A percentile compares a stretch with the other conserved stretches of the same genome.
phyloP scores from a whole-genome alignment of 1,284 basidiomycete species.

The Laetiporus sulphureus region DNA sequence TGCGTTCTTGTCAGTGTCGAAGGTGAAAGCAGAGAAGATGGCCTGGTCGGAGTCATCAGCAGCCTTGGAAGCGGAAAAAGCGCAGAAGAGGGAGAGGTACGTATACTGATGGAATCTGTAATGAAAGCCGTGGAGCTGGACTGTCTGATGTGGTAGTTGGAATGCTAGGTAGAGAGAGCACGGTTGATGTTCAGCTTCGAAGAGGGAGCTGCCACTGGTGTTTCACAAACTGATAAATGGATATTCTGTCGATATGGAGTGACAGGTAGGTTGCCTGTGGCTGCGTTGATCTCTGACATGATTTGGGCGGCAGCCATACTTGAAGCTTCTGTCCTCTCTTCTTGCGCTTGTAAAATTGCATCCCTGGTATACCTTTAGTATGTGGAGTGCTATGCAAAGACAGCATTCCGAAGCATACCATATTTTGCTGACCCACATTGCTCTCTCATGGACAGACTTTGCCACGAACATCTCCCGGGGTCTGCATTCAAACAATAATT shows the following conservation, averaged over 20 bases:
- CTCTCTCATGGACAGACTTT: constrained; percentile 51
- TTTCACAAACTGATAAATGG: too few relatives aligned
- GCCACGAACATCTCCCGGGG: constrained; percentile 55
- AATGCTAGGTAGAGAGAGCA: constrained; percentile 27
- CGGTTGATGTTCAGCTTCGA: constrained; percentile 14
- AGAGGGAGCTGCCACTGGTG: too few relatives aligned
- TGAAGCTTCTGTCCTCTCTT: constrained; percentile 8
- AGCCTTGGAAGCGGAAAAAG: constrained; percentile 16
- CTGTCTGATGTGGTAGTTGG: constrained; percentile 12
- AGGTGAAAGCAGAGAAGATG: constrained; percentile 7
- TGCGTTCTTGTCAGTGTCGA: constrained; percentile 23
- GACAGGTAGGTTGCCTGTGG: too few relatives aligned
- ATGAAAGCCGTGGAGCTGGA: constrained; percentile 11
- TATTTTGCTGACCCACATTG: constrained; percentile 63
- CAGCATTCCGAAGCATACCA: constrained; percentile 58
- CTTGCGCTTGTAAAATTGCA: constrained; percentile 40
- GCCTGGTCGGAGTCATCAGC: constrained; percentile 11
- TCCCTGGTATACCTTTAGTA: too few relatives aligned
- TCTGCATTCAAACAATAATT: constrained; percentile 49
- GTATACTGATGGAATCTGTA: constrained; percentile 12
- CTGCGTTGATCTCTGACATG: not conserved
- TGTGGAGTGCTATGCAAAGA: too few relatives aligned
- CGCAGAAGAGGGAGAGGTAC: constrained; percentile 1
- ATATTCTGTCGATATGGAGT: too few relatives aligned
- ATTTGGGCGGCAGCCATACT: not conserved